phyloP scores from a whole-genome alignment of 2,329 filamentous ascomycete species.

The Onygena corvina region DNA sequence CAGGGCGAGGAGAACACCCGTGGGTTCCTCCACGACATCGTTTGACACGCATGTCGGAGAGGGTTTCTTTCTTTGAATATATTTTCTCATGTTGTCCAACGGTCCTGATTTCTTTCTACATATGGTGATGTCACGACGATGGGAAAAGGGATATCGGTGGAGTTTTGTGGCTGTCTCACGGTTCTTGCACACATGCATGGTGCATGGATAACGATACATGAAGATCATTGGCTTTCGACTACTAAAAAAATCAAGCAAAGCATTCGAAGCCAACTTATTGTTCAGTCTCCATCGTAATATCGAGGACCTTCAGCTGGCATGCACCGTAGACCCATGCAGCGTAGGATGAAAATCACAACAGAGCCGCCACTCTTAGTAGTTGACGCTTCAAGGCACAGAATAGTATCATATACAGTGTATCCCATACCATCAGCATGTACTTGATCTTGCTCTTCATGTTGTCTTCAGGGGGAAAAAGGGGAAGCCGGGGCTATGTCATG shows the following conservation, averaged over 20 bases:
- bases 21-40: conserved; percentile 2
- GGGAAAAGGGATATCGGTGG: conserved; percentile 3
- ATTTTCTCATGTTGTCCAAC: background rate
- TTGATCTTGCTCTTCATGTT: too few species aligned
- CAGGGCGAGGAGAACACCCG: background rate
- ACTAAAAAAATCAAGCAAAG: too few species aligned
- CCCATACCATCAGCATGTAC: too few species aligned
- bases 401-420: too few species aligned
- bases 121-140: too few species aligned
- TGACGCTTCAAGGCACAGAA: too few species aligned
- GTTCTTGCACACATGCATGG: background rate
- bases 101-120: background rate
- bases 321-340: too few species aligned
- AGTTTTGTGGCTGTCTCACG: background rate
- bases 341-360: too few species aligned
- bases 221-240: background rate
- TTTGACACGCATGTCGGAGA: conserved; percentile 1
- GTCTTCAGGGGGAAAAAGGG: background rate
- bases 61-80: conserved; percentile 2
- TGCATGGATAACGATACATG: background rate
- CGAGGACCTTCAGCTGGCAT: too few species aligned
- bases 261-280: too few species aligned
- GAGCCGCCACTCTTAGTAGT: too few species aligned
- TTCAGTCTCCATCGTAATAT: too few species aligned
- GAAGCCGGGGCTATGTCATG: background rate